phyloP scores from a whole-genome alignment of 768 basidiomycete genomes.

The Agrocybe praecox region DNA sequence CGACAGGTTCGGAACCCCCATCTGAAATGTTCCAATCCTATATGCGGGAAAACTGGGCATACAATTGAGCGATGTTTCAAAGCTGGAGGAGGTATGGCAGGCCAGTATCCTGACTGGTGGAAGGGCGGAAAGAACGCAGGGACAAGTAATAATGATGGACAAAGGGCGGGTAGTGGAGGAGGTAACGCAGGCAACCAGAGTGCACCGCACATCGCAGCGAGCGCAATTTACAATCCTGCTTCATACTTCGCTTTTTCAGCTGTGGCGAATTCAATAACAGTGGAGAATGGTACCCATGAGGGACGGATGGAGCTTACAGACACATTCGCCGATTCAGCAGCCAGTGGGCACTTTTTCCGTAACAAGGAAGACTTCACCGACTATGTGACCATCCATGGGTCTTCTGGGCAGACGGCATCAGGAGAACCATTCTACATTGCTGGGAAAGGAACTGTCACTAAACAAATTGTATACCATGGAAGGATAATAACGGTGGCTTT shows the following conservation, averaged over 20 bases:
- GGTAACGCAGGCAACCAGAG: background rate
- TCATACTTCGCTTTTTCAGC: background rate
- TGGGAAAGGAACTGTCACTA: background rate
- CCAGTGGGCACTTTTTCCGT: background rate
- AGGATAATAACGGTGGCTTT: background rate
- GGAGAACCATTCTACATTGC: background rate
- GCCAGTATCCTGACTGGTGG: conserved; percentile 29
- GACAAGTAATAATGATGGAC: background rate
- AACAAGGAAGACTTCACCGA: background rate
- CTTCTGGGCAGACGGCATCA: background rate
- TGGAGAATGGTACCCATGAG: no score
- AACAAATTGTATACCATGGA: background rate
- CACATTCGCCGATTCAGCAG: background rate
- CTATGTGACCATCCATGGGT: background rate
- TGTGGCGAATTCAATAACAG: no score
- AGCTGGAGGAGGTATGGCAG: conserved; percentile 35
- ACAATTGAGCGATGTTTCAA: conserved; percentile 29
- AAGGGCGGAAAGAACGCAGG: conserved; percentile 3
- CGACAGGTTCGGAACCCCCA: background rate
- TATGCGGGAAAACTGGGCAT: conserved; percentile 25
- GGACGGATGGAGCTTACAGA: background rate
- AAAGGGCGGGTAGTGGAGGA: background rate
- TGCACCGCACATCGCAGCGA: background rate
- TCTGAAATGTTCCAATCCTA: conserved; percentile 9
- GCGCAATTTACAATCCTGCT: background rate